Conservation (phyloP, 495 filamentous ascomycete genomes). For the Podospora australis region DNA sequence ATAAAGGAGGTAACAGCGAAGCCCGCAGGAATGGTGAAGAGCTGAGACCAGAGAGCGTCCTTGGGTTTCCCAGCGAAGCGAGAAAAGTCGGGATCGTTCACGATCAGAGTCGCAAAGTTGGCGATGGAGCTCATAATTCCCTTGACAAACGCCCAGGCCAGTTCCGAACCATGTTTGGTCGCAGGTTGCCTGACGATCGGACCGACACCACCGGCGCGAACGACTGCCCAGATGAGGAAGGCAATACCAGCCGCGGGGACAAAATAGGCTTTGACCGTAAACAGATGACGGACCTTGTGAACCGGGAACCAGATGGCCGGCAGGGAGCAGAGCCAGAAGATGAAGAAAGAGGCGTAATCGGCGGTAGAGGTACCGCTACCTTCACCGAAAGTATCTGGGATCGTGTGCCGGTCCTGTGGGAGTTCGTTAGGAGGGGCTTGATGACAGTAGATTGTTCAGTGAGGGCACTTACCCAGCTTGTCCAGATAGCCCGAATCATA, state of each 20-base stretch:
- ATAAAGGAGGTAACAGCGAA: conserved; percentile 90
- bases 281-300: conserved; percentile 73
- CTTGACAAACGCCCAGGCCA: conserved; percentile 77
- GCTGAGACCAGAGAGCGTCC: conserved; percentile 84
- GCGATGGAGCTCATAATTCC: conserved; percentile 85
- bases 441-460: neutral
- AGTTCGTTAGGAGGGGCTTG: conserved; percentile 7
- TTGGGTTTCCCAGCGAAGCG: conserved; percentile 76
- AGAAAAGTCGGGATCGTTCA: conserved; percentile 84
- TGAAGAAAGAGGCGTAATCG: conserved; percentile 71
- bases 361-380: conserved; percentile 67
- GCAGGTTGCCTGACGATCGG: conserved; percentile 73
- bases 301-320: conserved; percentile 82
- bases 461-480: conserved; percentile 33
- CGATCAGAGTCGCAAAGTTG: conserved; percentile 85
- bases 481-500: conserved; percentile 82
- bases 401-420: conserved; percentile 37
- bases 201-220: conserved; percentile 75
- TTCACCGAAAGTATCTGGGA: conserved; percentile 61
- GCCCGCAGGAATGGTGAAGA: conserved; percentile 77
- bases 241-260: conserved; percentile 78
- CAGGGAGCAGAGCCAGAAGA: conserved; percentile 77
- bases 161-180: conserved; percentile 55
- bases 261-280: conserved; percentile 84
- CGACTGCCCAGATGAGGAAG: conserved; percentile 87